These are phyloP conservation scores for Oenanthe javanica DNA, from an alignment of 140 eudicot species.

Conservation along the genomic window DNA sequence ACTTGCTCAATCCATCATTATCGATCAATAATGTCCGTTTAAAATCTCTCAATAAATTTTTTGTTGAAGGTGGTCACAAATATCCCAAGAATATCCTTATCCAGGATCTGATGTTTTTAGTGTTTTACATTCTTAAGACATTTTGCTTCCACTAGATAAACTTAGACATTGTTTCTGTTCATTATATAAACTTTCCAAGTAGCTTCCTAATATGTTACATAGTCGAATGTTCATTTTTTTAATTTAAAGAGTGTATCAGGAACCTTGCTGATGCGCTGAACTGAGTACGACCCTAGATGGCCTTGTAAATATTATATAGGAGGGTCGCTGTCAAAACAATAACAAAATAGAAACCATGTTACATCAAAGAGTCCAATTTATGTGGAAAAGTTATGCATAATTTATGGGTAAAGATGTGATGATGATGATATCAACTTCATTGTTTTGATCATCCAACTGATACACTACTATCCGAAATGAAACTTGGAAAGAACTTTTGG, in stretches of 20 bases:
- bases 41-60: neutral
- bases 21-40: neutral
- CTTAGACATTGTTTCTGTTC: neutral
- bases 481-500: constrained; percentile 28
- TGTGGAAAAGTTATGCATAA: neutral
- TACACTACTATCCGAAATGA: constrained; percentile 44
- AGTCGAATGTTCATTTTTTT: too few relatives aligned
- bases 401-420: neutral
- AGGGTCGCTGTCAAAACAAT: neutral
- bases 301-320: neutral
- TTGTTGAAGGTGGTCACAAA: neutral
- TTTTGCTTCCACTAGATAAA: neutral
- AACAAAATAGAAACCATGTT: neutral
- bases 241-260: too few relatives aligned
- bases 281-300: neutral
- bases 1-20: neutral
- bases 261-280: neutral
- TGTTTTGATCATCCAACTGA: constrained; percentile 50
- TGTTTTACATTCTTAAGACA: neutral
- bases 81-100: neutral
- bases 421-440: neutral
- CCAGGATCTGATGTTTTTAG: neutral
- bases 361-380: neutral
- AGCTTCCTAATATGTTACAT: constrained; percentile 18
- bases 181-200: neutral